A percentile compares a stretch with the other conserved stretches of the same genome.
These are phyloP conservation scores for Cladosporium sp. DNA, from an alignment of 2,329 filamentous ascomycete species.

Conservation along the genomic window DNA sequence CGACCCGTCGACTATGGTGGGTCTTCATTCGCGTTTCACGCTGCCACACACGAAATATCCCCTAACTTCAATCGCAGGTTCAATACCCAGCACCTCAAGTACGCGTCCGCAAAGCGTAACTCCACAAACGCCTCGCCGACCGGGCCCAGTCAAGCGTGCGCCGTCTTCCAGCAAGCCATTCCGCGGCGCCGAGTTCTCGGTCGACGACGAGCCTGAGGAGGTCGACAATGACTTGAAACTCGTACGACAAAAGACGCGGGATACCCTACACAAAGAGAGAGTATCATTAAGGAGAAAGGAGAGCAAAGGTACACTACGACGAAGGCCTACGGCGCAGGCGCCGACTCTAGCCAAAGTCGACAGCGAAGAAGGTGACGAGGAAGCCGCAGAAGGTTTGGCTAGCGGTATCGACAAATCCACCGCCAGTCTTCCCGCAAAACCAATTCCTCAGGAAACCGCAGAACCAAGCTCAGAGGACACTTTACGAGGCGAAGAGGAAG, in stretches of 20 bases:
- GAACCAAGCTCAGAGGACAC: conserved; percentile 41
- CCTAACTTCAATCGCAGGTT: conserved; percentile 25
- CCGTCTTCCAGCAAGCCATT: conserved; percentile 75
- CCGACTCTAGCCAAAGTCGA: conserved; percentile 52
- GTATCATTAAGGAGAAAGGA: conserved; percentile 49
- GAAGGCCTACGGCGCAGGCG: conserved; percentile 48
- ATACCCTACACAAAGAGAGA: conserved; percentile 29
- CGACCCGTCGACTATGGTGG: conserved; percentile 34
- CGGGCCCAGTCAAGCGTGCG: conserved; percentile 68
- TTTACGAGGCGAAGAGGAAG: conserved; percentile 41
- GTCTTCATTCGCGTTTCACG: not conserved
- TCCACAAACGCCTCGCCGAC: conserved; percentile 61
- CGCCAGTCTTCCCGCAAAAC: conserved; percentile 11
- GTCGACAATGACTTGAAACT: conserved; percentile 68
- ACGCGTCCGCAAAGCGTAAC: conserved; percentile 23
- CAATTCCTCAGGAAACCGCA: conserved; percentile 21
- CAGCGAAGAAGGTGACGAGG: conserved; percentile 44
- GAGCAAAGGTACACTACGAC: conserved; percentile 48
- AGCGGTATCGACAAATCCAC: conserved; percentile 28
- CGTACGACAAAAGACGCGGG: conserved; percentile 31
- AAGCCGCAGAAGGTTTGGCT: conserved; percentile 28
- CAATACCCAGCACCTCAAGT: conserved; percentile 23
- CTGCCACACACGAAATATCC: not conserved
- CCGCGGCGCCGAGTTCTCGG: conserved; percentile 83
- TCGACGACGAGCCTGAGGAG: conserved; percentile 82